These are phyloP conservation scores for Tribonema minus DNA, from an alignment of 108 stramenopile genomes.

Conservation along the genomic window DNA sequence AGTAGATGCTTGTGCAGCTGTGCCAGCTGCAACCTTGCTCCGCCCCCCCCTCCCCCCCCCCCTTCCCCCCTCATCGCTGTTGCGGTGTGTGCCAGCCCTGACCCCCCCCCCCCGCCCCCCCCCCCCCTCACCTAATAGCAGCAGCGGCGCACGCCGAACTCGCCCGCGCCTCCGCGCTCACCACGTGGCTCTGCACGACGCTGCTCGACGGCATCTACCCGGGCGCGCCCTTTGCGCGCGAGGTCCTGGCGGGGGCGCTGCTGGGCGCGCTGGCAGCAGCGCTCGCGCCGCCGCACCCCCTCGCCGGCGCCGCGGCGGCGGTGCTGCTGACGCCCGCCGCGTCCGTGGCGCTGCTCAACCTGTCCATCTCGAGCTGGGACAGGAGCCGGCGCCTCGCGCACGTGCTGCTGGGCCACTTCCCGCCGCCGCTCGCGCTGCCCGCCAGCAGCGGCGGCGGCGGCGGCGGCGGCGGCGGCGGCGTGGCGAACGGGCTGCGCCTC, in stretches of 20 bases:
- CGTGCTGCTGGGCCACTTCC: conserved; percentile 21
- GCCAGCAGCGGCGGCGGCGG: neutral
- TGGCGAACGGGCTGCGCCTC: neutral
- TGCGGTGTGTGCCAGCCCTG: too few relatives aligned
- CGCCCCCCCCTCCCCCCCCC: neutral
- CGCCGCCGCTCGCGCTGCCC: conserved; percentile 7
- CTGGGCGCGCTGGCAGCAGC: neutral
- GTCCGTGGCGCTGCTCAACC: conserved; percentile 5
- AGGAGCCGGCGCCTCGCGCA: conserved; percentile 11
- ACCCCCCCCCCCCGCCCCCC: too few relatives aligned
- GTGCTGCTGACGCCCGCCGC: neutral
- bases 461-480: neutral
- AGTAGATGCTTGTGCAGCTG: neutral
- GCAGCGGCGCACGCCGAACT: neutral
- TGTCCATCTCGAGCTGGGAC: conserved; percentile 19
- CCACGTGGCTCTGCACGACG: neutral
- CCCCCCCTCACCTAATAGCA: too few relatives aligned
- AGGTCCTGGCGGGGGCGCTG: conserved; percentile 17
- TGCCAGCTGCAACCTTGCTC: neutral
- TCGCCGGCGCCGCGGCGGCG: neutral
- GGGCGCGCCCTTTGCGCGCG: conserved; percentile 28
- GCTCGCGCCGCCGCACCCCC: conserved; percentile 1
- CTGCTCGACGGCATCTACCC: conserved; percentile 28
- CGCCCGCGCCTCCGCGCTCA: neutral
- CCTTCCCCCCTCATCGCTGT: neutral